Percentiles rank a stretch among this genome's conserved stretches.
Conservation (phyloP, 2,329 filamentous ascomycete species). For the Colletotrichum sp. region DNA sequence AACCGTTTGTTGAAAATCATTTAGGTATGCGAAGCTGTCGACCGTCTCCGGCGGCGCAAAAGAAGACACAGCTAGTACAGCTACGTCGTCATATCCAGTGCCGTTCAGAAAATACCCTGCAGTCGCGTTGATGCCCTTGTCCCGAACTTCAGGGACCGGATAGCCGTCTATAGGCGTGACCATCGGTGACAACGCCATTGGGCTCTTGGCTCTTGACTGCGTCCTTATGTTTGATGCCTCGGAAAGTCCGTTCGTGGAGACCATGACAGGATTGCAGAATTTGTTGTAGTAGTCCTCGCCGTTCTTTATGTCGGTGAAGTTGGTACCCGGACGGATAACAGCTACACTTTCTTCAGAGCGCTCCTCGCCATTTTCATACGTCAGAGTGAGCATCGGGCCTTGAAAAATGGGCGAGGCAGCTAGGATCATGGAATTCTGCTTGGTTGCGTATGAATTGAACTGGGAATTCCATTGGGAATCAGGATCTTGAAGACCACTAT, state of each 20-base stretch:
- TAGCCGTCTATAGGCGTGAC: slow-evolving; percentile 27
- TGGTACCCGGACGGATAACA: slow-evolving; percentile 24
- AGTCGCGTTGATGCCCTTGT: slow-evolving; percentile 29
- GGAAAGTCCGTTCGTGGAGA: background rate
- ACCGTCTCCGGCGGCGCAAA: slow-evolving; percentile 27
- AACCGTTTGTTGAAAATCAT: slow-evolving; percentile 33
- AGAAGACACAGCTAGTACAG: slow-evolving; percentile 31
- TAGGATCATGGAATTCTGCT: slow-evolving; percentile 22
- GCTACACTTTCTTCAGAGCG: slow-evolving; percentile 30
- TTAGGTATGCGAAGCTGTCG: slow-evolving; percentile 27
- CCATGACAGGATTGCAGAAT: slow-evolving; percentile 33
- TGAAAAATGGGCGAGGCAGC: slow-evolving; percentile 30
- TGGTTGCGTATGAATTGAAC: slow-evolving; percentile 31
- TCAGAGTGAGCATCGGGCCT: slow-evolving; percentile 32
- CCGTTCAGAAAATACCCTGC: slow-evolving; percentile 40
- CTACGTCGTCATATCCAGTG: slow-evolving; percentile 37
- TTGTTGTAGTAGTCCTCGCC: slow-evolving; percentile 39
- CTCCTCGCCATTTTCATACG: slow-evolving; percentile 35
- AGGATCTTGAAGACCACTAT: slow-evolving; percentile 56
- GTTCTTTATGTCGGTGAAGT: slow-evolving; percentile 33
- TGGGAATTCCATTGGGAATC: slow-evolving; percentile 56
- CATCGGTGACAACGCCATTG: background rate
- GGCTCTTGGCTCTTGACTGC: background rate
- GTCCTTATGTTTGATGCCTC: background rate
- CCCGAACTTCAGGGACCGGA: slow-evolving; percentile 33